Conservation (phyloP, 2,329 filamentous ascomycete genomes). For the Exophiala alcalophila region DNA sequence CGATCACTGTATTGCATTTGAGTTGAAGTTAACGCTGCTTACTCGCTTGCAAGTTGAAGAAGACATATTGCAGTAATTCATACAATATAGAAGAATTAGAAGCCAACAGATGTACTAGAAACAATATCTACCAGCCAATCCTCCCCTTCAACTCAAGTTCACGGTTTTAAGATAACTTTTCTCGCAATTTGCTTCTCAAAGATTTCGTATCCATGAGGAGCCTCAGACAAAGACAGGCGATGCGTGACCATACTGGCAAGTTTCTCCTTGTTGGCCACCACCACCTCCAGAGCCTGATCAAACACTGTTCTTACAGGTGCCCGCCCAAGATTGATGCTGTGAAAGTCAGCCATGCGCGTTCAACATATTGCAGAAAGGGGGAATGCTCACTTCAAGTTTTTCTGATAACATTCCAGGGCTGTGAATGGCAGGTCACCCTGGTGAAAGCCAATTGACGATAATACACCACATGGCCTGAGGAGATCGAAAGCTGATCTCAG, state of each 20-base stretch:
- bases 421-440: constrained; percentile 14
- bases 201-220: constrained; percentile 65
- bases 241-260: constrained; percentile 58
- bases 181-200: constrained; percentile 71
- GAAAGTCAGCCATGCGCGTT: no score
- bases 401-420: constrained; percentile 10
- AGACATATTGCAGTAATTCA: no score
- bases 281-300: constrained; percentile 59
- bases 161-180: constrained; percentile 64
- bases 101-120: no score
- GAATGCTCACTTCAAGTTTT: constrained; percentile 38
- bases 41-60: no score
- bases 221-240: constrained; percentile 66
- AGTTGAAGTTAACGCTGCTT: no score
- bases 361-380: no score
- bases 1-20: no score
- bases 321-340: constrained; percentile 70
- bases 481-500: constrained; percentile 18
- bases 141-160: no score
- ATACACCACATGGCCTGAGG: constrained; percentile 13
- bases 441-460: constrained; percentile 21
- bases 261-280: constrained; percentile 64
- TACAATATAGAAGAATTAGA: no score
- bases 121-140: no score
- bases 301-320: constrained; percentile 72